Base-by-base conservation (phyloP, 2,329 filamentous ascomycete species). In the Hypoxylon sp. region DNA sequence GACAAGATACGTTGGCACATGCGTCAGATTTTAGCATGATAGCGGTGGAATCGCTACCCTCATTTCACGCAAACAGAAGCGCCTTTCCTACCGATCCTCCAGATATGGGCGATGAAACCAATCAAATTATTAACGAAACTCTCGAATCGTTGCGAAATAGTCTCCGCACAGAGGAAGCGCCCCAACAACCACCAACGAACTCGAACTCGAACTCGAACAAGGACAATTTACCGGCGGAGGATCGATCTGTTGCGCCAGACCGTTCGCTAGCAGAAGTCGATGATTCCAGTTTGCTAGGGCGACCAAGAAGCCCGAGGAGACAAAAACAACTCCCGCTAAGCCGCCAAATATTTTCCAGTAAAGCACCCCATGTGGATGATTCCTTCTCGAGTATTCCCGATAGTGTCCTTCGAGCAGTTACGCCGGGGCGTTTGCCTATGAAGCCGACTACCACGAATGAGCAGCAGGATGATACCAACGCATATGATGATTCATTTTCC, bases 21-120 rank as follows among this genome's bases (percentile, higher is more conserved):
- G 79, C 79, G 2, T 79, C 77, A 14, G 86, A 88, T 41, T 88
- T 88, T 67, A 88, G 86, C 73, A 88, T 88, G 85, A 88, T 88
- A 61, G 85, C 85, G 32, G 82, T 87, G 65, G 82, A 86, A 49
- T 86, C 85, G 1, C 78, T 89, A 17, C 84, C 83, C 2, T 86
- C 85, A 4, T 77, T 87, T 60, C 82, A 83, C 36, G 80, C 78
- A 1, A 80, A 80, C 36, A 77, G 82, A 60, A 79, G 75, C 64
- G 70, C 74, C n/a, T 76, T 78, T 23, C 75, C 77, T 2, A 76
- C 78, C 2, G 73, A 74, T 19, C 64, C 80, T 2, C 79, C 82
- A 7, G 84, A 87, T 30, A 80, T 87, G 68, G 87, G 86, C 3
- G 86, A 89, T 17, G 83, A 84, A 32, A 88, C 87, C 0, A 87